Evolutionary conservation across 164 flowering plant genomes (phyloP).

Genomic region (Berberis vulgaris): DNA sequence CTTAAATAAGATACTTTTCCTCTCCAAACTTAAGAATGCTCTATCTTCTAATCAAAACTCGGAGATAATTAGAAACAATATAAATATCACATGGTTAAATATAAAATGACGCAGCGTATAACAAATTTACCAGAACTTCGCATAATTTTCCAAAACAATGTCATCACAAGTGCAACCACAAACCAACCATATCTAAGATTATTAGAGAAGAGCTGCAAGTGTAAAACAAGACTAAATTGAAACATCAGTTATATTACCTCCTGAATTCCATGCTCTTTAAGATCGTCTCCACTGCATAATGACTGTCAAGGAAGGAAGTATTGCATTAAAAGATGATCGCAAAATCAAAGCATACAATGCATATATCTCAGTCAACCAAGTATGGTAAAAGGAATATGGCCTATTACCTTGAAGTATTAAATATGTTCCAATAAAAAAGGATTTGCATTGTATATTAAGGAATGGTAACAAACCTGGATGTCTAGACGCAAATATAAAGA

Average conservation of each 20-base stretch:
- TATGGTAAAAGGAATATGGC: not conserved
- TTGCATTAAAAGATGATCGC: slow-evolving; percentile 6
- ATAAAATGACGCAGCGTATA: no score
- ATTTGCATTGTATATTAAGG: not conserved
- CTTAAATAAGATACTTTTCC: no score
- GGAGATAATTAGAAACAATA: no score
- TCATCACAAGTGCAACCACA: no score
- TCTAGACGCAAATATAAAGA: slow-evolving; percentile 67
- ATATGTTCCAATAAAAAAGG: no score
- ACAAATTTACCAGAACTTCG: no score
- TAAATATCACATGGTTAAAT: no score
- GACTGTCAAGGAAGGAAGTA: slow-evolving; percentile 47
- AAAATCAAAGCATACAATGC: slow-evolving; percentile 4
- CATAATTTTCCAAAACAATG: no score
- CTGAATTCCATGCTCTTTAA: slow-evolving; percentile 59
- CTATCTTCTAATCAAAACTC: no score
- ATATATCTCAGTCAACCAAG: not conserved
- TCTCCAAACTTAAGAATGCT: no score
- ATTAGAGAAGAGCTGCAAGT: not conserved
- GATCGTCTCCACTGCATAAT: slow-evolving; percentile 65
- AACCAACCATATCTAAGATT: not conserved
- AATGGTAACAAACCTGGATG: slow-evolving; percentile 45
- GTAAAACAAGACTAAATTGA: not conserved
- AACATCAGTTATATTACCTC: slow-evolving; percentile 47
- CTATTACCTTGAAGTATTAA: no score